These are phyloP conservation scores for Boletus reticuloceps DNA, from an alignment of 768 basidiomycete genomes.

Conservation along the genomic window DNA sequence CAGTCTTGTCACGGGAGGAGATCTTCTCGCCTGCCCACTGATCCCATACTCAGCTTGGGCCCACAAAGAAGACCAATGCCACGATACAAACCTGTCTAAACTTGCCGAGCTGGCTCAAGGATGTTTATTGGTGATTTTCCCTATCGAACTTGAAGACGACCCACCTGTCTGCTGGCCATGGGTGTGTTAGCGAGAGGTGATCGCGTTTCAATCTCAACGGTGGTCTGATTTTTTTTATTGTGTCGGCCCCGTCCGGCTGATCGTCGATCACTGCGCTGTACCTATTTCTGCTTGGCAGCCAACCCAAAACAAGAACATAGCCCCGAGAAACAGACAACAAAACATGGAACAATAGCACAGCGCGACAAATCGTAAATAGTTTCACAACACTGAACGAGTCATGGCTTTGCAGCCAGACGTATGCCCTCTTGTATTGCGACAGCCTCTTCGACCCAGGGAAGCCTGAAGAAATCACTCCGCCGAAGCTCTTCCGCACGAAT, in stretches of 20 bases:
- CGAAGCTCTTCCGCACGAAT: conserved; percentile 87
- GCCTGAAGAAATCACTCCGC: conserved; percentile 84
- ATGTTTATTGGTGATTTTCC: not conserved
- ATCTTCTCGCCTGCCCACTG: conserved; percentile 93
- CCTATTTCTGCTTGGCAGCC: no score
- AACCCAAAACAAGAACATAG: not conserved
- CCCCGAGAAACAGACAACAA: not conserved
- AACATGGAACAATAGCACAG: not conserved
- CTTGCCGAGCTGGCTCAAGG: conserved; percentile 60
- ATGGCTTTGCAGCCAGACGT: conserved; percentile 57
- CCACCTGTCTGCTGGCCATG: conserved; percentile 70
- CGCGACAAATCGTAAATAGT: not conserved
- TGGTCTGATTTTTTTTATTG: conserved; percentile 16
- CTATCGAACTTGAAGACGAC: conserved; percentile 5
- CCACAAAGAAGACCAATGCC: not conserved
- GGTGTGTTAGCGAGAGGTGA: not conserved
- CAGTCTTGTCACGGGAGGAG: conserved; percentile 76
- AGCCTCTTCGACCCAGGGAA: conserved; percentile 92
- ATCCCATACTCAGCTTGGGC: conserved; percentile 14
- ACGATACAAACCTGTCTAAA: conserved; percentile 60
- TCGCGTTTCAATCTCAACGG: not conserved
- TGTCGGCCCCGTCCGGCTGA: conserved; percentile 13
- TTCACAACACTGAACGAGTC: not conserved
- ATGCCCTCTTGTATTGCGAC: conserved; percentile 83
- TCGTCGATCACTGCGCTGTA: conserved; percentile 1